These are phyloP conservation scores for Yamadazyma dendronema DNA, from an alignment of 1,139 yeast species.

Conservation along the genomic window DNA sequence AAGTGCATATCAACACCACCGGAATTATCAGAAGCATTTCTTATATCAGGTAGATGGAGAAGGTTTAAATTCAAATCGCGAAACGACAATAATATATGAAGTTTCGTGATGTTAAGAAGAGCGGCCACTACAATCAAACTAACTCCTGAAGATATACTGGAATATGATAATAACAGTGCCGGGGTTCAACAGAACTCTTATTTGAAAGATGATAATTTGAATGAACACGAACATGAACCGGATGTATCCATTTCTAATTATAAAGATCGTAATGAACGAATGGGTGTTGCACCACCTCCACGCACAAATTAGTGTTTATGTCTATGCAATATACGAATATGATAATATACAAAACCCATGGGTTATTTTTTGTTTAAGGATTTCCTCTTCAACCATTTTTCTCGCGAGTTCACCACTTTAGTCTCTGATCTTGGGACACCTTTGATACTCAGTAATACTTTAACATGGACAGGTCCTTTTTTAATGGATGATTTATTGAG, in stretches of 20 bases:
- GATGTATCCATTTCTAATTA: constrained; percentile 14
- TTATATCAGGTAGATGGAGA: neutral
- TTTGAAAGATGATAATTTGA: constrained; percentile 14
- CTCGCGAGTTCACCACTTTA: constrained; percentile 41
- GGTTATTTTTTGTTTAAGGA: constrained; percentile 41
- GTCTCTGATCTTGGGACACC: constrained; percentile 49
- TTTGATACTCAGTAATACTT: constrained; percentile 30
- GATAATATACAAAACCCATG: constrained; percentile 1
- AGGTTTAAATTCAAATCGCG: neutral
- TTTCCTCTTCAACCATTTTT: constrained; percentile 62
- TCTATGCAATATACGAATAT: constrained; percentile 1
- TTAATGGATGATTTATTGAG: constrained; percentile 36
- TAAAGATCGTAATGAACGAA: constrained; percentile 18
- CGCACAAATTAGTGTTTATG: neutral
- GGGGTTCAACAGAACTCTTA: constrained; percentile 10
- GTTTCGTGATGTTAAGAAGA: constrained; percentile 47
- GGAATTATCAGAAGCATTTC: constrained; percentile 12
- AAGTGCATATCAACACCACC: constrained; percentile 11
- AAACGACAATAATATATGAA: too few species aligned
- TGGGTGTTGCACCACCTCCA: constrained; percentile 9
- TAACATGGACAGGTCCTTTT: constrained; percentile 59
- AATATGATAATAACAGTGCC: constrained; percentile 48
- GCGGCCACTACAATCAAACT: constrained; percentile 63
- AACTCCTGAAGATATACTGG: constrained; percentile 64
- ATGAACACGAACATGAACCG: constrained; percentile 16